A percentile compares a stretch with the other conserved stretches of the same genome.
Conservation (phyloP, 345 rosid species). For the Toxicodendron radicans region DNA sequence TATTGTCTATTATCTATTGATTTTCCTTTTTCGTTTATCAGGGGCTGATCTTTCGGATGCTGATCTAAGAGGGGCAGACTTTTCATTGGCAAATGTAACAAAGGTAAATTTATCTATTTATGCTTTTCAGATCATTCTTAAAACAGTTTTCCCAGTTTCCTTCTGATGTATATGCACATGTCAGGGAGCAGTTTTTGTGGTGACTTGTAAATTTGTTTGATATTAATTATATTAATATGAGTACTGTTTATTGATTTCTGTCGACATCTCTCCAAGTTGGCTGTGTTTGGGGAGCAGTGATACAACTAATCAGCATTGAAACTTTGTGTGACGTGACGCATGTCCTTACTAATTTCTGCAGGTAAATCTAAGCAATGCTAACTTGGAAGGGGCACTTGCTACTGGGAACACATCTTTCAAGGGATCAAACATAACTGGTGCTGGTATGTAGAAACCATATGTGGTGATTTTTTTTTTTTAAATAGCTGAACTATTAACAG, state of each 20-base stretch:
- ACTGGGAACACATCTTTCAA: conserved; percentile 96
- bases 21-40: conserved; percentile 19
- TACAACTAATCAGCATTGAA: neutral
- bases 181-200: neutral
- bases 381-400: conserved; percentile 86
- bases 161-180: neutral
- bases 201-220: neutral
- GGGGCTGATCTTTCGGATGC: conserved; percentile 95
- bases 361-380: conserved; percentile 87
- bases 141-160: neutral
- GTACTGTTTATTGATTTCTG: no score
- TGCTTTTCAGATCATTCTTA: neutral
- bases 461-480: conserved; percentile 2
- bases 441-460: conserved; percentile 45
- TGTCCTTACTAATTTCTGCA: conserved; percentile 28
- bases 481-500: neutral
- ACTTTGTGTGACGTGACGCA: neutral
- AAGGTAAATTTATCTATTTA: conserved; percentile 45
- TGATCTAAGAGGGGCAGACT: conserved; percentile 87
- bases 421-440: conserved; percentile 85
- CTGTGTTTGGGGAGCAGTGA: neutral
- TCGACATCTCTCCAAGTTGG: neutral
- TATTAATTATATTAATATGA: neutral
- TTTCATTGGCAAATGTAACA: conserved; percentile 87
- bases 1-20: neutral